Percentiles rank a stretch among this genome's conserved stretches.
Evolutionary conservation across 495 filamentous ascomycete species (phyloP).

Genomic region (Penicillium arizonense): DNA sequence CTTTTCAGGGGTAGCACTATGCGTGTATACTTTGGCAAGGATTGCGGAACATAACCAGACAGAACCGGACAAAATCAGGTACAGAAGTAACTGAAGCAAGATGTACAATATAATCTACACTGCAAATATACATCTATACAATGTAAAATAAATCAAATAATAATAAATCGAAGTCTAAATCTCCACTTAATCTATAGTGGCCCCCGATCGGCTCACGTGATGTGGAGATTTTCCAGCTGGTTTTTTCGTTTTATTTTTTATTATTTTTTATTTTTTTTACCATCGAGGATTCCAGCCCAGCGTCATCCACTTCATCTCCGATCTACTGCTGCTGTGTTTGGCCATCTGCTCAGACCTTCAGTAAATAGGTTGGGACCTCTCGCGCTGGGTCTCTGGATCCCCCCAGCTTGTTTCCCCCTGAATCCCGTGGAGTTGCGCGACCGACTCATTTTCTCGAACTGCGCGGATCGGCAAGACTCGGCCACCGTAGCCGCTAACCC

Average conservation of each 20-base stretch:
- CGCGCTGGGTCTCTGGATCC: constrained; percentile 5
- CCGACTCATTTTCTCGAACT: constrained; percentile 19
- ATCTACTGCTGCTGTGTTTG: constrained; percentile 14
- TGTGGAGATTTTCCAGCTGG: constrained; percentile 20
- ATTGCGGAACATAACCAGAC: constrained; percentile 5
- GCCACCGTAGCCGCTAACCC: constrained; percentile 29
- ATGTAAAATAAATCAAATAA: too few species aligned
- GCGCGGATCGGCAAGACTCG: constrained; percentile 26
- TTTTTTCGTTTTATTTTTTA: constrained; percentile 22
- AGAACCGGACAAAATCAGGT: too few species aligned
- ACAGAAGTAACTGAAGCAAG: too few species aligned
- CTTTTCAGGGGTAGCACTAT: background rate
- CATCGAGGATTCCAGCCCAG: constrained; percentile 26
- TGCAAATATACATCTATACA: too few species aligned
- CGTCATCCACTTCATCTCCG: constrained; percentile 26
- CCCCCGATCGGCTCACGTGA: constrained; percentile 23
- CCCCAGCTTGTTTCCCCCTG: constrained; percentile 16
- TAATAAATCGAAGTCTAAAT: too few species aligned
- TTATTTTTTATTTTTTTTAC: constrained; percentile 15
- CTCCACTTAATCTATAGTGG: background rate
- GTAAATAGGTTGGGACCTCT: constrained; percentile 3
- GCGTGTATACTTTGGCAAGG: constrained; percentile 2
- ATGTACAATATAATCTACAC: too few species aligned
- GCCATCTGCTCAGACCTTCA: constrained; percentile 1
- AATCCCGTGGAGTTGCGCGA: constrained; percentile 20